Evolutionary conservation across 208 protist genomes (phyloP).

Genomic region (Leishmania turanica): DNA sequence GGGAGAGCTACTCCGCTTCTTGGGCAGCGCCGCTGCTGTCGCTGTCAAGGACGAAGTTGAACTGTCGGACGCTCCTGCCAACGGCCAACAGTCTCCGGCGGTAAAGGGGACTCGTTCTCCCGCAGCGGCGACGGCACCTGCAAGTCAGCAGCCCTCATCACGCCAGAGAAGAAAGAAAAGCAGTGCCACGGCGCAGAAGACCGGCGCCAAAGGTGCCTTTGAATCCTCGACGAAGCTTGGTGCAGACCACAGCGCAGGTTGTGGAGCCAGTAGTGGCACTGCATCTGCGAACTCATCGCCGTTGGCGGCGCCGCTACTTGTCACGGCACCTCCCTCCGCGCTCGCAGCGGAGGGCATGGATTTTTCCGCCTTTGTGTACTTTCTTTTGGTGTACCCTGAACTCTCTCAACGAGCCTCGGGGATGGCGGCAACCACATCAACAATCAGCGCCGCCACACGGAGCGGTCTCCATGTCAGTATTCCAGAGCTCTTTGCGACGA

Average conservation of each 20-base stretch:
- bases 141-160: not conserved
- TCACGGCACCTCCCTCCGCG: not conserved
- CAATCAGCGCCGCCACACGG: conserved; percentile 13
- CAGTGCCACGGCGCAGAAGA: not conserved
- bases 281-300: not conserved
- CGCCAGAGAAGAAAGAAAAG: not conserved
- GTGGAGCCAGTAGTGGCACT: not conserved
- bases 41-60: not conserved
- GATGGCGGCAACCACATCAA: not conserved
- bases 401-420: conserved; percentile 15
- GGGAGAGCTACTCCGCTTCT: conserved; percentile 40
- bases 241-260: not conserved
- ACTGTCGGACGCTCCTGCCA: not conserved
- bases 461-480: conserved; percentile 31
- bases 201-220: not conserved
- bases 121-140: not conserved
- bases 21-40: conserved; percentile 11
- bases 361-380: conserved; percentile 69
- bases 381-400: conserved; percentile 42
- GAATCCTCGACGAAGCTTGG: not conserved
- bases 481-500: conserved; percentile 37
- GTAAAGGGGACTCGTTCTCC: not conserved
- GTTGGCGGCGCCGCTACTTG: not conserved
- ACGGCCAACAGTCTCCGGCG: not conserved
- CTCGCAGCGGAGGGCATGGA: conserved; percentile 32